phyloP scores from a whole-genome alignment of 2,329 filamentous ascomycete genomes.

The Fusarium nisikadoi region DNA sequence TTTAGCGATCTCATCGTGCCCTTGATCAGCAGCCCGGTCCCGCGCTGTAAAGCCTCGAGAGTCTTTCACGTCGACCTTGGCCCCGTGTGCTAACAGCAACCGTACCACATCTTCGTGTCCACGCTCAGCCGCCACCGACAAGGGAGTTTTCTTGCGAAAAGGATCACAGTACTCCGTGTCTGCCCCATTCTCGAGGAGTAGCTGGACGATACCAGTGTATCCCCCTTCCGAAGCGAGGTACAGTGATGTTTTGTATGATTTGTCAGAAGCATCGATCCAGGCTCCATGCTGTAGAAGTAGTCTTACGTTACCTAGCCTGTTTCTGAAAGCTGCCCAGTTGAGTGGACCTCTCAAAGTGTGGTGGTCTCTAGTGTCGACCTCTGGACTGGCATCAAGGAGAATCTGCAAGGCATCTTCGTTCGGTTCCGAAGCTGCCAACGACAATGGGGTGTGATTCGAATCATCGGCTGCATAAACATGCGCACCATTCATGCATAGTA shows the following conservation, averaged over 20 bases:
- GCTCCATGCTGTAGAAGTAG: not conserved
- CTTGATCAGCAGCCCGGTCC: not conserved
- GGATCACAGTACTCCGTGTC: not conserved
- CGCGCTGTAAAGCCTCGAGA: not conserved
- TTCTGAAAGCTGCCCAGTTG: not conserved
- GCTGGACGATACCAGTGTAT: not conserved
- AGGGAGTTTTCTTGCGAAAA: not conserved
- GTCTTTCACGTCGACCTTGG: not conserved
- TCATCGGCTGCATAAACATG: not conserved
- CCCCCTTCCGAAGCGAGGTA: not conserved
- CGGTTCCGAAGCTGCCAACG: not conserved
- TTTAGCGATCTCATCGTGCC: not conserved
- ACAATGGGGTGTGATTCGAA: not conserved
- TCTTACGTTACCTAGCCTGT: not conserved
- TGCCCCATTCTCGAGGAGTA: not conserved
- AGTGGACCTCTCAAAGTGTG: not conserved
- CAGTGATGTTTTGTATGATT: not conserved
- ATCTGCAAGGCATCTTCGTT: not conserved
- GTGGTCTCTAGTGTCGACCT: not conserved
- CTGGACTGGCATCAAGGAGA: not conserved
- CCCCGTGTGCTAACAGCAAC: not conserved
- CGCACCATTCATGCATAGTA: not conserved
- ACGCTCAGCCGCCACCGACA: accelerated
- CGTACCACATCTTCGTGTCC: not conserved
- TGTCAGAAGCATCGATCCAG: not conserved